Conservation (phyloP, 768 basidiomycete species). For the Rubroboletus satanas region DNA sequence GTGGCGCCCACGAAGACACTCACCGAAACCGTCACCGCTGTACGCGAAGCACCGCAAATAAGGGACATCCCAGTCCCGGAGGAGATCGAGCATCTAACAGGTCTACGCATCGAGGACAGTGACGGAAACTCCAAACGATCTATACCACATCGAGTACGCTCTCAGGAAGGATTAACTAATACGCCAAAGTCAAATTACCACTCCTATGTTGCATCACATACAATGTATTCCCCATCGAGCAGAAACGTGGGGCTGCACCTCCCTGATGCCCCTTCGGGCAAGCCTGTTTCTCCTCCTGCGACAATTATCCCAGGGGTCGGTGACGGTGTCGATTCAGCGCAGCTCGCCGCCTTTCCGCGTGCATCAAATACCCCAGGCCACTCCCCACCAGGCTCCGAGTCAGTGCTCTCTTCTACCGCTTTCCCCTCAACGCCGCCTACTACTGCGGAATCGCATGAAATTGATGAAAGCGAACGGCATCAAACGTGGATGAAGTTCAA, state of each 20-base stretch:
- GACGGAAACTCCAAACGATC: conserved; percentile 1
- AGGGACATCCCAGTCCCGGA: background rate
- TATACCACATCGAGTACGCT: background rate
- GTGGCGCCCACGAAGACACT: background rate
- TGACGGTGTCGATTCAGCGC: background rate
- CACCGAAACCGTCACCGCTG: background rate
- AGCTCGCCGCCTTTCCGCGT: background rate
- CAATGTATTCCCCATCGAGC: conserved; percentile 7
- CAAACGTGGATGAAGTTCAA: conserved; percentile 29
- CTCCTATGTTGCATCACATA: background rate
- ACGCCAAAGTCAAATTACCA: conserved; percentile 2
- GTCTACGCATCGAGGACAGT: background rate
- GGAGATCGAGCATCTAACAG: background rate
- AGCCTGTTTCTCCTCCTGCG: background rate
- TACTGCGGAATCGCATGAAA: background rate
- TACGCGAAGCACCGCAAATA: background rate
- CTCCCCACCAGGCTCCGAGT: background rate
- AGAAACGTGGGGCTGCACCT: conserved; percentile 5
- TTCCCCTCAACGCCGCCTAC: conserved; percentile 4
- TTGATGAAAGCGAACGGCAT: conserved; percentile 6
- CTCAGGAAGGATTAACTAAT: background rate
- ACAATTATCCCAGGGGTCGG: background rate
- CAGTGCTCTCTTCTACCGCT: conserved; percentile 1
- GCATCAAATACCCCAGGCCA: conserved; percentile 2
- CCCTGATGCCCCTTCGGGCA: background rate